phyloP scores from a whole-genome alignment of 2,329 filamentous ascomycete species.

The Saccharata proteae region DNA sequence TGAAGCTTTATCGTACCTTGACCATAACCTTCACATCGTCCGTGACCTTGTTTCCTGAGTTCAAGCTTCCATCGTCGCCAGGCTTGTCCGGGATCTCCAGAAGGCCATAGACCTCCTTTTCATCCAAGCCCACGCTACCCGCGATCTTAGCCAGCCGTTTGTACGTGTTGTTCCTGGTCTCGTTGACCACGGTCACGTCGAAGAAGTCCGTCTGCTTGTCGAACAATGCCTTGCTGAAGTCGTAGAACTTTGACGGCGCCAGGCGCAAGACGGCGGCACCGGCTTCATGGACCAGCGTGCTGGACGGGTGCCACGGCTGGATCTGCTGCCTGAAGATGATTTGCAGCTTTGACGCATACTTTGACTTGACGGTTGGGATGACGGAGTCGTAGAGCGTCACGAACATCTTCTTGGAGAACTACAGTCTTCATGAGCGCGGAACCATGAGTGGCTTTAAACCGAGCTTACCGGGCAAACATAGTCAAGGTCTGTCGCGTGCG shows the following conservation, averaged over 20 bases:
- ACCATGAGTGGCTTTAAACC: conserved; percentile 16
- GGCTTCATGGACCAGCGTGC: conserved; percentile 59
- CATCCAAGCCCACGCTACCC: conserved; percentile 54
- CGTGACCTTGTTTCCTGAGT: conserved; percentile 71
- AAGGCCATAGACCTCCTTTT: conserved; percentile 55
- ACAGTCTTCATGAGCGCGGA: conserved; percentile 12
- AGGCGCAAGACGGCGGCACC: conserved; percentile 66
- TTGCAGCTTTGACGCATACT: conserved; percentile 50
- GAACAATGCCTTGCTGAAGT: conserved; percentile 60
- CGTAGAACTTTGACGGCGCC: conserved; percentile 63
- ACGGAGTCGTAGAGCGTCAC: conserved; percentile 58
- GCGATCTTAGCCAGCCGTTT: conserved; percentile 65
- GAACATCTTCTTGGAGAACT: conserved; percentile 61
- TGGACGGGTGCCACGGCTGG: conserved; percentile 90
- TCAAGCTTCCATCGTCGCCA: conserved; percentile 55
- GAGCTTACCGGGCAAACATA: conserved; percentile 63
- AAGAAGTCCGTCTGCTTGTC: conserved; percentile 65
- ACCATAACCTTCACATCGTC: conserved; percentile 74
- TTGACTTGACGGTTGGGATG: conserved; percentile 49
- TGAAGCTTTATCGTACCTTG: conserved; percentile 45
- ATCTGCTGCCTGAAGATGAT: conserved; percentile 85
- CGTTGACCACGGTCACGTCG: conserved; percentile 71
- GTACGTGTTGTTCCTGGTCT: conserved; percentile 78
- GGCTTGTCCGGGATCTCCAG: conserved; percentile 59
- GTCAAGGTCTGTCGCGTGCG: conserved; percentile 52